phyloP scores from a whole-genome alignment of 352 stramenopile genomes.

The Globisporangium cystogenes region DNA sequence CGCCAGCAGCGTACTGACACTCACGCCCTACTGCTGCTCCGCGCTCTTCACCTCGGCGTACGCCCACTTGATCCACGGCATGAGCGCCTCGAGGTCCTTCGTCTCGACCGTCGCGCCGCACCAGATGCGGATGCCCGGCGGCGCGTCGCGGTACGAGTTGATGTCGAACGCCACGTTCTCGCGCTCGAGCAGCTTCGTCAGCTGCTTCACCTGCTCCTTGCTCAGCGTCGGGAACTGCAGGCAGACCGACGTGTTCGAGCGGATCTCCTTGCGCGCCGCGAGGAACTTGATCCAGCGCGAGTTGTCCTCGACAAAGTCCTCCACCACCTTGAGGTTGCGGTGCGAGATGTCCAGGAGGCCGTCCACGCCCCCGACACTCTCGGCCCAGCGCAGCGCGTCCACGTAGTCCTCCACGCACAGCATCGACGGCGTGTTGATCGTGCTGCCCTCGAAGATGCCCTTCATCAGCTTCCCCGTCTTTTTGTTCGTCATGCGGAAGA shows the following conservation, averaged over 20 bases:
- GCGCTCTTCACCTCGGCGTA: constrained; percentile 89
- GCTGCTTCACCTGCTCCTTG: constrained; percentile 96
- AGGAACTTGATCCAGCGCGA: constrained; percentile 96
- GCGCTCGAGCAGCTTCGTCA: constrained; percentile 93
- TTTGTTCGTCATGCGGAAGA: constrained; percentile 97
- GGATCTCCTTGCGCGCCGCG: constrained; percentile 88
- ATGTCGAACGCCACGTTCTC: constrained; percentile 97
- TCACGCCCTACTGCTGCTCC: constrained; percentile 19
- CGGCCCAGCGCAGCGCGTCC: constrained; percentile 95
- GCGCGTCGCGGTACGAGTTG: constrained; percentile 97
- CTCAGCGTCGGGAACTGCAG: constrained; percentile 90
- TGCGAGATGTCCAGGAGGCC: constrained; percentile 93
- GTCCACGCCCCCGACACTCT: constrained; percentile 91
- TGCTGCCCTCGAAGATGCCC: constrained; percentile 97
- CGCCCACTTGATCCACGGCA: constrained; percentile 98
- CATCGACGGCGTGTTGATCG: constrained; percentile 99
- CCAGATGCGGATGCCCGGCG: constrained; percentile 98
- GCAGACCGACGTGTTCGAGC: constrained; percentile 98
- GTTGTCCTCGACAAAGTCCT: constrained; percentile 96
- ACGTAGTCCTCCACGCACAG: constrained; percentile 99
- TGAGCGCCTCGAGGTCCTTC: constrained; percentile 95
- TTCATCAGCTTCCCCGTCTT: constrained; percentile 93
- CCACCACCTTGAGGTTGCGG: constrained; percentile 93
- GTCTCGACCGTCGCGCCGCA: constrained; percentile 99
- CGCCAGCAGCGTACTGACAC: not conserved